A percentile compares a stretch with the other conserved stretches of the same genome.
These are phyloP conservation scores for Baorangia bicolor DNA, from an alignment of 768 basidiomycete genomes.

Conservation along the genomic window DNA sequence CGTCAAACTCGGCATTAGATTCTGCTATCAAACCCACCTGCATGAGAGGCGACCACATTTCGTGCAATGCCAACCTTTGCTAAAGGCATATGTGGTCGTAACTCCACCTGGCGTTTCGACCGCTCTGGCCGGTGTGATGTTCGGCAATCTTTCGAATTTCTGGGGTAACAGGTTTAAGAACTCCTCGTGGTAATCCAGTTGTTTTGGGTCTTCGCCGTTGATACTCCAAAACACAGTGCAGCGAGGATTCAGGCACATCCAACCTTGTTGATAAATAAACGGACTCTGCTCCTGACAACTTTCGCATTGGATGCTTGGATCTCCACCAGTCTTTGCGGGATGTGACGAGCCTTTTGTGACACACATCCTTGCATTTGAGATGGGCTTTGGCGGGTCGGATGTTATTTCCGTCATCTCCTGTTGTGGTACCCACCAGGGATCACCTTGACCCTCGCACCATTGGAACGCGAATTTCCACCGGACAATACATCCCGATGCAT, in stretches of 20 bases:
- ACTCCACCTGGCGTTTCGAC: slow-evolving; percentile 32
- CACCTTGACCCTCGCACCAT: slow-evolving; percentile 74
- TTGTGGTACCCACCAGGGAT: slow-evolving; percentile 48
- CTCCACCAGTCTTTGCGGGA: neutral
- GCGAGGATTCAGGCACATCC: slow-evolving; percentile 62
- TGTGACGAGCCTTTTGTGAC: neutral
- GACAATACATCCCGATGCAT: slow-evolving; percentile 53
- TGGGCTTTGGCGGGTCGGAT: neutral
- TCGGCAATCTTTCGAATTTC: slow-evolving; percentile 33
- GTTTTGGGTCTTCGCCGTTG: slow-evolving; percentile 27
- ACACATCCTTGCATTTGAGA: neutral
- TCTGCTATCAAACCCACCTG: slow-evolving; percentile 45
- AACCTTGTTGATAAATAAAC: slow-evolving; percentile 51
- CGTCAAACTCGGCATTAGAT: neutral
- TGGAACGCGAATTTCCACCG: slow-evolving; percentile 83
- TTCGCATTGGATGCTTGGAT: slow-evolving; percentile 34
- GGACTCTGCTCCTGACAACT: slow-evolving; percentile 47
- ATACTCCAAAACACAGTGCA: slow-evolving; percentile 59
- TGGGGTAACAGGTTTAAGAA: slow-evolving; percentile 45
- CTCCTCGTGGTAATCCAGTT: slow-evolving; percentile 45
- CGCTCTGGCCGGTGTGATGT: slow-evolving; percentile 40
- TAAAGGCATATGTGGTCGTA: slow-evolving; percentile 54
- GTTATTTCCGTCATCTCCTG: neutral
- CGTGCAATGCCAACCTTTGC: slow-evolving; percentile 67
- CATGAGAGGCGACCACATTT: slow-evolving; percentile 71